These are phyloP conservation scores for Meripilus lineatus DNA, from an alignment of 1,284 basidiomycete species.

Conservation along the genomic window DNA sequence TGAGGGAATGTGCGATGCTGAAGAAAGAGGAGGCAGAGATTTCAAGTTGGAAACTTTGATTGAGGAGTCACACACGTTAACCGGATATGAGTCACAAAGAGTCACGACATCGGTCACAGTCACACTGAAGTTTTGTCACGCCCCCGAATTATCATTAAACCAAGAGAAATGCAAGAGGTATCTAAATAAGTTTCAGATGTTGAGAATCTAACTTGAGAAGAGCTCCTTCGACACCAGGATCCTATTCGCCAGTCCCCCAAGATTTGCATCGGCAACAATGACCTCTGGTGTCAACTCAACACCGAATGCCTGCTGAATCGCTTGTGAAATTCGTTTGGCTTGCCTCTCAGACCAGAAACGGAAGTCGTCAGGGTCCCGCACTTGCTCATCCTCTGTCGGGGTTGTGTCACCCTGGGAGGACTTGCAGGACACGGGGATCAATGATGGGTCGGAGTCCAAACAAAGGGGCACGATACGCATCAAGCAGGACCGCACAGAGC, in stretches of 20 bases:
- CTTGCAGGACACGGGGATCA: conserved; percentile 75
- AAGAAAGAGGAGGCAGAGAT: no score
- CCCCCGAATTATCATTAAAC: no score
- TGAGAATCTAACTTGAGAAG: conserved; percentile 30
- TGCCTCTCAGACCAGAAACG: conserved; percentile 89
- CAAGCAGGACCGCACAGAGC: conserved; percentile 59
- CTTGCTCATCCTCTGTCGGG: conserved; percentile 29
- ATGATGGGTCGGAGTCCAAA: conserved; percentile 78
- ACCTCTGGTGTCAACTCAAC: conserved; percentile 90
- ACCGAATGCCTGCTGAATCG: conserved; percentile 76
- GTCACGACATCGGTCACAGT: no score
- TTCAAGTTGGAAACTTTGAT: no score
- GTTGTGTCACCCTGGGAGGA: conserved; percentile 11
- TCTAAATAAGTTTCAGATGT: no score
- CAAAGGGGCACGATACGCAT: conserved; percentile 81
- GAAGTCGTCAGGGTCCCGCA: conserved; percentile 86
- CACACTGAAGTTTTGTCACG: no score
- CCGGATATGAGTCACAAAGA: no score
- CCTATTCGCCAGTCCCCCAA: conserved; percentile 75
- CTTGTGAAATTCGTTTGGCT: conserved; percentile 80
- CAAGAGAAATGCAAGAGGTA: no score
- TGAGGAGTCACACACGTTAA: no score
- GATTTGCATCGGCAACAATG: conserved; percentile 89
- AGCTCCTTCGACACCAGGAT: conserved; percentile 81
- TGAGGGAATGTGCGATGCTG: no score